Base-by-base conservation (phyloP, 1,284 basidiomycete species). In the Papiliotrema nemorosa region DNA sequence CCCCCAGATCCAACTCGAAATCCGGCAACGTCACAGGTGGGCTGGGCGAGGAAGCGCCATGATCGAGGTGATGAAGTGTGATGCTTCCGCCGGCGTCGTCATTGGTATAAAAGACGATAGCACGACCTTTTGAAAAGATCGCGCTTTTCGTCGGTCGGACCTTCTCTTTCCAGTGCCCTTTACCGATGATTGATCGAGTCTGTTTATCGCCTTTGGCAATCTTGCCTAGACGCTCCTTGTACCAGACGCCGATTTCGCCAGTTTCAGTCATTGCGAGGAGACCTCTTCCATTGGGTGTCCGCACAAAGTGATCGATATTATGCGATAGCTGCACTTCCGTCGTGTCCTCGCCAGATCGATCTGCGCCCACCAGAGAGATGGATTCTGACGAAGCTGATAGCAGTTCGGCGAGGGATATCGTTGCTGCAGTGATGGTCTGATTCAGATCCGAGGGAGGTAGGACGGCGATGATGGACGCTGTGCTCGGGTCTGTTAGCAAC, bases 331-430 rank as follows among this genome's bases (percentile, higher is more conserved):
- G 63, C 2, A 70, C 62, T 4, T 43, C 43, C 14, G 49, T 36
- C 20, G 54, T 53, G 24, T 58, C 48, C 3, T 62, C 56, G 16
- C 24, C 21, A 13, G 46, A 31, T 2, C 37, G 6, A 16, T 48
- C 22, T 3, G 25, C 39, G 5, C 29, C n/a, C 1, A 42, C 36
- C 2, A 52, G 42, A 4, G 33, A 40, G 34, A 66, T 43, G 1
- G 50, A 5, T n/a, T 22, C n/a, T 3, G 35, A 5, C 5, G 14
- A 10, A 81, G 81, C 54, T 88, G 82, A 63, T 49, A 67, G 81
- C 80, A 58, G 86, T 82, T 65, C 87, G 50, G 37, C 5, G 83
- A 6, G 78, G 71, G 16, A 80, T 26, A 47, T 5, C 6, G 10
- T 13, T 16, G 14, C 20, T 4, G 45, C 45, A 18, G 29, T 12